Evolutionary conservation across 805 yeast genomes (phyloP).

Genomic region (Komagataella mondaviorum): DNA sequence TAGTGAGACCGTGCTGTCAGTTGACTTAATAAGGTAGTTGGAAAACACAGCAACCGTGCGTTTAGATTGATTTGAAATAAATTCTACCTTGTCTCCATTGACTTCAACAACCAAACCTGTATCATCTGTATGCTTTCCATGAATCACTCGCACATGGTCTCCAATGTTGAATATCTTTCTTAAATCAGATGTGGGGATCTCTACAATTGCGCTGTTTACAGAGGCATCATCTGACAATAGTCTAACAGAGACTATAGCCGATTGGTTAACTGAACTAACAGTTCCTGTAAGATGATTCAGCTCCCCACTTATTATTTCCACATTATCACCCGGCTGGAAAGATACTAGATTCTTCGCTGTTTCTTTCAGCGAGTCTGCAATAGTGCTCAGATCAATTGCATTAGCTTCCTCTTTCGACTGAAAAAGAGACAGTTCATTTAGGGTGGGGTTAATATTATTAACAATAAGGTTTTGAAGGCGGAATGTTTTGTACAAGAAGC

Average conservation of each 20-base stretch:
- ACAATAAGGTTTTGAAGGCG: slow-evolving; percentile 72
- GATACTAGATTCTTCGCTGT: slow-evolving; percentile 37
- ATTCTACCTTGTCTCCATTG: slow-evolving; percentile 73
- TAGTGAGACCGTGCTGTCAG: slow-evolving; percentile 67
- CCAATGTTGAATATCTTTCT: slow-evolving; percentile 83
- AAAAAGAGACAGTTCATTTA: slow-evolving; percentile 80
- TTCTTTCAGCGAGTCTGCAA: slow-evolving; percentile 75
- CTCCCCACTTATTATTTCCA: slow-evolving; percentile 86
- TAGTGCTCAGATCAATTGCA: slow-evolving; percentile 76
- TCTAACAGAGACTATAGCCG: slow-evolving; percentile 36
- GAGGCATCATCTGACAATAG: slow-evolving; percentile 28
- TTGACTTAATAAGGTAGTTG: slow-evolving; percentile 78
- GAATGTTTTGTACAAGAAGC: slow-evolving; percentile 78
- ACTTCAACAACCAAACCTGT: slow-evolving; percentile 87
- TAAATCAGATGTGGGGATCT: slow-evolving; percentile 69
- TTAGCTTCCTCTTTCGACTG: slow-evolving; percentile 65
- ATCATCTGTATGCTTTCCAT: slow-evolving; percentile 86
- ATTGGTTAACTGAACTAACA: slow-evolving; percentile 51
- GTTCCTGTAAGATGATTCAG: slow-evolving; percentile 81
- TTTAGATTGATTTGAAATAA: slow-evolving; percentile 79
- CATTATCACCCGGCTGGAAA: slow-evolving; percentile 90
- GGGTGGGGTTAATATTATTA: slow-evolving; percentile 66
- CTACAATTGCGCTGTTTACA: slow-evolving; percentile 43
- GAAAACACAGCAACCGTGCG: slow-evolving; percentile 89
- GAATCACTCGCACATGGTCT: slow-evolving; percentile 87